Percentiles rank a stretch among this genome's conserved stretches.
Evolutionary conservation across 2,329 filamentous ascomycete genomes (phyloP).

Genomic region (Exophiala viscosa): DNA sequence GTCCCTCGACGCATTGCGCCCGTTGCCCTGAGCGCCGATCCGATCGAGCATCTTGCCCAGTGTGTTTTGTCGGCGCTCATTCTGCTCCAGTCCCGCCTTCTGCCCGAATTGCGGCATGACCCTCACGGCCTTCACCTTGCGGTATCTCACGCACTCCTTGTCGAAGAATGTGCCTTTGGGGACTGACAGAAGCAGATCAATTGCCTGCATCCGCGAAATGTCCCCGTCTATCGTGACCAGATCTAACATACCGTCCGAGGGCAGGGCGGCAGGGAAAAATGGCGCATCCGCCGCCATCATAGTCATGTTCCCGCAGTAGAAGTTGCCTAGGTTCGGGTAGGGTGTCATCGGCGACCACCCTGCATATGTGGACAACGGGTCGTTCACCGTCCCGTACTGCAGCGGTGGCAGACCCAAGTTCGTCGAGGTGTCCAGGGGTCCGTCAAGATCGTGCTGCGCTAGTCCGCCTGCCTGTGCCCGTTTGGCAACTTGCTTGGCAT

Average conservation of each 20-base stretch:
- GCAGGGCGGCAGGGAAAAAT: constrained; percentile 80
- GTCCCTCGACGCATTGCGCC: constrained; percentile 46
- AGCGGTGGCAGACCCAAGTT: constrained; percentile 64
- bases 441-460: constrained; percentile 34
- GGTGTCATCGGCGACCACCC: constrained; percentile 69
- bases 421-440: constrained; percentile 29
- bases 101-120: constrained; percentile 62
- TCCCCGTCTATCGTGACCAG: constrained; percentile 76
- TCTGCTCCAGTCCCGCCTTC: constrained; percentile 19
- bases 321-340: constrained; percentile 78
- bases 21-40: neutral
- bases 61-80: constrained; percentile 1
- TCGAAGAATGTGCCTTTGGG: constrained; percentile 76
- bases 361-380: constrained; percentile 67
- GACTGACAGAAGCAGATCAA: constrained; percentile 68
- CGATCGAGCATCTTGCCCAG: constrained; percentile 9
- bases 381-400: constrained; percentile 73
- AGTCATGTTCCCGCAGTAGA: constrained; percentile 93
- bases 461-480: constrained; percentile 36
- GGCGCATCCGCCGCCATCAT: constrained; percentile 84
- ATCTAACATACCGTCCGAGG: constrained; percentile 82
- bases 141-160: constrained; percentile 70
- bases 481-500: constrained; percentile 50
- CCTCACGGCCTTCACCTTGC: constrained; percentile 82
- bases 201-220: constrained; percentile 61